Base-by-base conservation (phyloP, 2,329 filamentous ascomycete species). In the Aspergillus alliaceus region DNA sequence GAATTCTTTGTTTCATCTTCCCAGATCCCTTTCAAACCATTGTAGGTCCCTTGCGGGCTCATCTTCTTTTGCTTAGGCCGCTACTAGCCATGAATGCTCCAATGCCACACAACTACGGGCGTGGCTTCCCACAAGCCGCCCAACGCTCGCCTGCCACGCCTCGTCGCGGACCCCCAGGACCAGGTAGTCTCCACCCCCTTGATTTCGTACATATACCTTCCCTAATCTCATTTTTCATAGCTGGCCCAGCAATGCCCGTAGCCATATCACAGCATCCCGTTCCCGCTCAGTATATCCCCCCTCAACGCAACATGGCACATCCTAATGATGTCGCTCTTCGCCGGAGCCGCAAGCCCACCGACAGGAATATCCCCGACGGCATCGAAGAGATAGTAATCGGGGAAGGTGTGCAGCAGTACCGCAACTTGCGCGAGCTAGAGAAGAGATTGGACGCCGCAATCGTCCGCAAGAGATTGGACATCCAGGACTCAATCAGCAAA, bases 311-410 rank as follows among this genome's bases (percentile, higher is more conserved):
- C 54, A 72, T 73, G 59, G 60, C 70, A 34, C 72, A 73, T 44
- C 71, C 72, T 25, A 74, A 72, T 31, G 75, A 77, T 44, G 69
- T 71, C 61, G 87, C 89, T 46, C 91, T 93, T 74, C 86, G 92
- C 59, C 87, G 91, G 65, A 91, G 90, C 70, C 87, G 88, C 71
- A 96, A 93, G 76, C 95, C 95, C 1, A 97, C 92, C 57, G 95
- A 99, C 76, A 96, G 91, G 82, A 95, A 91, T 67, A 86, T 99
- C 25, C 93, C 95, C 37, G 93, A 98, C 63, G 92, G 91, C 55
- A 83, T 96, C 44, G 93, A 96, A 66, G 87, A 91, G 48, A 85
- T 89, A 62, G 85, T 91, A 59, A 86, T 96, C 62, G 91, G 90
- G 61, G 90, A 96, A 72, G 88, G 89, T 37, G 91, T 89, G 44